These are phyloP conservation scores for Mycena metata DNA, from an alignment of 768 basidiomycete genomes.

Conservation along the genomic window DNA sequence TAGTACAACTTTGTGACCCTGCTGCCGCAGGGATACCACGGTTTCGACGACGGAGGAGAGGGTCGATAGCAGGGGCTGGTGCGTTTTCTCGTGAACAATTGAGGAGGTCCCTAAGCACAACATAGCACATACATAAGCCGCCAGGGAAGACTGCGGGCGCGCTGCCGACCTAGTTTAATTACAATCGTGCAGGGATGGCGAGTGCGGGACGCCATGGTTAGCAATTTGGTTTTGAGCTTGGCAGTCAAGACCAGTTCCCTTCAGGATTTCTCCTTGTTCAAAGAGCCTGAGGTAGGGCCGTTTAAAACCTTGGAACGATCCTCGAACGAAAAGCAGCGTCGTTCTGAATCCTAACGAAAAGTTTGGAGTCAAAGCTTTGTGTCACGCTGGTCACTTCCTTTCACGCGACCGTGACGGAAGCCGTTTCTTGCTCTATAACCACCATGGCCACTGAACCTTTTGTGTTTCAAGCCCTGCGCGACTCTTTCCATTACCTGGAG, in stretches of 20 bases:
- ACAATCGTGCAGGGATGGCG: constrained; percentile 75
- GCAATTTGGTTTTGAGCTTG: background rate
- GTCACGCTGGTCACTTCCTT: no score
- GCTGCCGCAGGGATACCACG: constrained; percentile 77
- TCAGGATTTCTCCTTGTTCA: background rate
- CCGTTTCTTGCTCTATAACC: no score
- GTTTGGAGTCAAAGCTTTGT: no score
- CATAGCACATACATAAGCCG: constrained; percentile 34
- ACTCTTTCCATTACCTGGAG: constrained; percentile 36
- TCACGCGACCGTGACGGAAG: no score
- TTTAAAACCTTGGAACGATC: background rate
- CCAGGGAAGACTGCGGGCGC: constrained; percentile 15
- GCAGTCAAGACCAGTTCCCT: constrained; percentile 9
- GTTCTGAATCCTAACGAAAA: no score
- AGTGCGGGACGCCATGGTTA: constrained; percentile 37
- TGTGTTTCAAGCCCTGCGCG: background rate
- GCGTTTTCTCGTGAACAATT: constrained; percentile 94
- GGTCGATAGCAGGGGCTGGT: constrained; percentile 91
- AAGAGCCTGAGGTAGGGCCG: no score
- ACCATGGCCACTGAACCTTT: background rate
- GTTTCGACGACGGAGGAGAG: constrained; percentile 95
- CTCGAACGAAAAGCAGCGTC: background rate
- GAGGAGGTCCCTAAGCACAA: constrained; percentile 85
- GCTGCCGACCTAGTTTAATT: constrained; percentile 79
- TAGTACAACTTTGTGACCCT: constrained; percentile 95